Evolutionary conservation across 164 flowering plant genomes (phyloP).

Genomic region (Stephania japonica): DNA sequence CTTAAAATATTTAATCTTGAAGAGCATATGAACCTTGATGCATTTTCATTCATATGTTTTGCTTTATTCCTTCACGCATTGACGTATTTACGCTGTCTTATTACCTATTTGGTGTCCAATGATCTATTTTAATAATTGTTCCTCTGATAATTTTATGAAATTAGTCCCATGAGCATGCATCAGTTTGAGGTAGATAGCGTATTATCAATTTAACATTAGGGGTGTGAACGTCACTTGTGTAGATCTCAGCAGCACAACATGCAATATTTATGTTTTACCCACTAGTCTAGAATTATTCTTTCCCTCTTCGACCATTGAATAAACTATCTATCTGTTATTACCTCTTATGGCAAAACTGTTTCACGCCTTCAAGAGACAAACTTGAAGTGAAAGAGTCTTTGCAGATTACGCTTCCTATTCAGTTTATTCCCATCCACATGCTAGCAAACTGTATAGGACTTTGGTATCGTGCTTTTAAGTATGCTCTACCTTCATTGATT

Average conservation of each 20-base stretch:
- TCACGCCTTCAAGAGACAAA: background rate
- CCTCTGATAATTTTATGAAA: background rate
- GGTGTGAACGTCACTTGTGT: background rate
- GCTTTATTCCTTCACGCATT: background rate
- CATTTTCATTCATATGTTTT: background rate
- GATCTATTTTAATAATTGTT: background rate
- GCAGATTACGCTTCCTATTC: background rate
- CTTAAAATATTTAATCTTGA: background rate
- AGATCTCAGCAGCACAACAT: background rate
- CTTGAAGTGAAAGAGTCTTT: background rate
- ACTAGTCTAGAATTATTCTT: background rate
- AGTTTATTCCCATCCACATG: conserved; percentile 3
- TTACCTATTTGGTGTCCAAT: background rate
- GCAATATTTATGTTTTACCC: background rate
- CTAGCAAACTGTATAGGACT: background rate
- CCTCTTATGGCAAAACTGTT: background rate
- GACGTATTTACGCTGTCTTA: background rate
- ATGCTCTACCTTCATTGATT: background rate
- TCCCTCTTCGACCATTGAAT: background rate
- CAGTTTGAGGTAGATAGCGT: background rate
- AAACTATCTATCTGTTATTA: background rate
- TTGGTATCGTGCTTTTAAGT: background rate
- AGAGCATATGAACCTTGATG: background rate
- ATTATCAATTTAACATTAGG: background rate
- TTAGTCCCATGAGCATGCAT: background rate